These are phyloP conservation scores for Solidago caesia DNA, from an alignment of 129 eudicot genomes.

Conservation along the genomic window DNA sequence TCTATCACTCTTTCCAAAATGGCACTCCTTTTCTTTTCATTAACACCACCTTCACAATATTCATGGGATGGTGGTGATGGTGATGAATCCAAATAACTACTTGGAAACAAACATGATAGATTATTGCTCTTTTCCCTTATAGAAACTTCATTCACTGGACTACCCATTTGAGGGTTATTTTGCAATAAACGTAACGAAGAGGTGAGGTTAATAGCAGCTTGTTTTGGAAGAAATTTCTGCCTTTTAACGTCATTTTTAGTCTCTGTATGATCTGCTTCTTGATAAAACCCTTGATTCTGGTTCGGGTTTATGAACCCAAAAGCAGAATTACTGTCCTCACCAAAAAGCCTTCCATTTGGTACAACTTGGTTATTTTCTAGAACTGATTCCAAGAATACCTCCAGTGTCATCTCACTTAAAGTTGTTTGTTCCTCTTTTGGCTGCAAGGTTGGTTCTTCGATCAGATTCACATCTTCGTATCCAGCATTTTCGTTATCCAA, in stretches of 20 bases:
- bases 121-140: conserved; percentile 35
- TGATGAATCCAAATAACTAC: conserved; percentile 11
- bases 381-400: conserved; percentile 71
- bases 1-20: conserved; percentile 67
- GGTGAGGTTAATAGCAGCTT: conserved; percentile 38
- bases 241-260: conserved; percentile 27
- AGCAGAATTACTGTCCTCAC: conserved; percentile 33
- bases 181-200: conserved; percentile 37
- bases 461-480: conserved; percentile 37
- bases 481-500: conserved; percentile 48
- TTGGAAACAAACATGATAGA: no score
- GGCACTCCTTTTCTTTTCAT: conserved; percentile 42
- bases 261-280: conserved; percentile 28
- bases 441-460: conserved; percentile 35
- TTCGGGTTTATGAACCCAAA: conserved; percentile 46
- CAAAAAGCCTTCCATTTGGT: conserved; percentile 35
- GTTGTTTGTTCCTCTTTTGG: conserved; percentile 52
- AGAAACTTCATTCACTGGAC: conserved; percentile 36
- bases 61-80: conserved; percentile 47
- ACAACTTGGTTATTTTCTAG: conserved; percentile 46
- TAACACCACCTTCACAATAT: conserved; percentile 37
- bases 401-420: conserved; percentile 76
- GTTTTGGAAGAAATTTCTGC: conserved; percentile 59
- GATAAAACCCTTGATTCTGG: conserved; percentile 36
- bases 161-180: conserved; percentile 34